A percentile compares a stretch with the other conserved stretches of the same genome.
Conservation (phyloP, 352 stramenopile genomes). For the Globisporangium perplexum region DNA sequence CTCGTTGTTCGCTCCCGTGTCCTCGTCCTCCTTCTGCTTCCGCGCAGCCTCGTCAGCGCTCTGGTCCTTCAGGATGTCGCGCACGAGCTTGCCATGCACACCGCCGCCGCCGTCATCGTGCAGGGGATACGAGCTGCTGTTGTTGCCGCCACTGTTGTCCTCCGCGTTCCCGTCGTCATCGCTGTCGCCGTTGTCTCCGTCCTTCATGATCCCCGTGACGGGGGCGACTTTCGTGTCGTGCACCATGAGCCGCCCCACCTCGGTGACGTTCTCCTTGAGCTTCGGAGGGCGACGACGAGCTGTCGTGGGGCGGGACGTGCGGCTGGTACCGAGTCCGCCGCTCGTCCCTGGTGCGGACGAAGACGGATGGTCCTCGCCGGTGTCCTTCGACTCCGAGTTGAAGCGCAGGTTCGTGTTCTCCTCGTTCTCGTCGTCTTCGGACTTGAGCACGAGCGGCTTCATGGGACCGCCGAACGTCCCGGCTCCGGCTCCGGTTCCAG, state of each 20-base stretch:
- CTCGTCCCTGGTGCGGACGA: conserved; percentile 36
- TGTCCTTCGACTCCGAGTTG: conserved; percentile 30
- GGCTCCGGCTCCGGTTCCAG: conserved; percentile 14
- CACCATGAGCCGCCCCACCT: conserved; percentile 59
- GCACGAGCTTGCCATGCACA: conserved; percentile 65
- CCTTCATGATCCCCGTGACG: conserved; percentile 76
- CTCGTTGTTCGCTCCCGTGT: conserved; percentile 36
- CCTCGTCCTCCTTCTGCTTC: conserved; percentile 67
- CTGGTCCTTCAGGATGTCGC: conserved; percentile 81
- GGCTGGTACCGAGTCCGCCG: conserved; percentile 47
- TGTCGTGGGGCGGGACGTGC: conserved; percentile 75
- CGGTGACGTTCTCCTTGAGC: conserved; percentile 85
- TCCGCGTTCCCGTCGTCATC: conserved; percentile 27
- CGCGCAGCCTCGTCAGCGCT: conserved; percentile 59
- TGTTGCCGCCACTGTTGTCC: conserved; percentile 15
- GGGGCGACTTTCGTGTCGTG: conserved; percentile 78
- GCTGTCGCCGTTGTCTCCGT: conserved; percentile 75
- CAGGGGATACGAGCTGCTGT: conserved; percentile 22
- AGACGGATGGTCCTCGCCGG: conserved; percentile 18
- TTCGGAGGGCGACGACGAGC: conserved; percentile 80
- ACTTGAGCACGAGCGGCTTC: conserved; percentile 51
- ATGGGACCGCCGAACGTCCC: conserved; percentile 49
- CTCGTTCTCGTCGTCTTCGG: conserved; percentile 46
- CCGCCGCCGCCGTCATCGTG: conserved; percentile 25
- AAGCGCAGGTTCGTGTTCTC: conserved; percentile 40